Evolutionary conservation across 1,139 yeast species (phyloP).

Genomic region (Maudiozyma humilis): DNA sequence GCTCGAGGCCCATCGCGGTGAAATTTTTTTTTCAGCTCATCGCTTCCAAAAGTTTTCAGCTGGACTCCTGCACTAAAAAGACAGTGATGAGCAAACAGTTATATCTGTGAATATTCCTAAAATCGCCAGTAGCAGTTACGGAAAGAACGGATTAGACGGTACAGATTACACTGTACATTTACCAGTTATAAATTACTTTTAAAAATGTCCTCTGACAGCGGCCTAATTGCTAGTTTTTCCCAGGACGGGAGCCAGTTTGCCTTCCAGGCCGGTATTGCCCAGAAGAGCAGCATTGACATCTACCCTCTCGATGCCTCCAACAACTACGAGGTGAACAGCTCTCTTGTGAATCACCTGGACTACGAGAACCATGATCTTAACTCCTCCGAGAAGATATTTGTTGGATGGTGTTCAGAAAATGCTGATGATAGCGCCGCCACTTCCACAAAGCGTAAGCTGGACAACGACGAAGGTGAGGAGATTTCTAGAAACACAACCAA

Average conservation of each 20-base stretch:
- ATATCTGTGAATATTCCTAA: too few relatives aligned
- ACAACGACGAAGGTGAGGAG: conserved; percentile 8
- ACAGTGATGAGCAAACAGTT: too few relatives aligned
- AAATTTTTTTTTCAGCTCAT: conserved; percentile 2
- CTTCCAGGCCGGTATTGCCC: conserved; percentile 26
- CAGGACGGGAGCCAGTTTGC: conserved; percentile 27
- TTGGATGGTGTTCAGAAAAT: conserved; percentile 26
- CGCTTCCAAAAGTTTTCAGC: not conserved
- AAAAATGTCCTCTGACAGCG: conserved; percentile 11
- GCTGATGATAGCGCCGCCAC: conserved; percentile 1
- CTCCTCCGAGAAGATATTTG: conserved; percentile 20
- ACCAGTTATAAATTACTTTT: too few relatives aligned
- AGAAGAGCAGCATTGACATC: conserved; percentile 27
- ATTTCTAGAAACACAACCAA: conserved; percentile 13
- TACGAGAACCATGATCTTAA: conserved; percentile 28
- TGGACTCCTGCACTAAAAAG: not conserved
- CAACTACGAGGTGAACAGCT: conserved; percentile 25
- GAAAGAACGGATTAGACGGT: too few relatives aligned
- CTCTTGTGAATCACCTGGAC: conserved; percentile 26
- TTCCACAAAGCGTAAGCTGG: conserved; percentile 18
- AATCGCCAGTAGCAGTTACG: too few relatives aligned
- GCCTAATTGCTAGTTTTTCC: conserved; percentile 27
- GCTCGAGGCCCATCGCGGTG: not conserved
- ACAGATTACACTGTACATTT: too few relatives aligned
- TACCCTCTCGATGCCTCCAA: conserved; percentile 27